Conservation (phyloP, 1,284 basidiomycete species). For the Phaffia rhodozyma region DNA sequence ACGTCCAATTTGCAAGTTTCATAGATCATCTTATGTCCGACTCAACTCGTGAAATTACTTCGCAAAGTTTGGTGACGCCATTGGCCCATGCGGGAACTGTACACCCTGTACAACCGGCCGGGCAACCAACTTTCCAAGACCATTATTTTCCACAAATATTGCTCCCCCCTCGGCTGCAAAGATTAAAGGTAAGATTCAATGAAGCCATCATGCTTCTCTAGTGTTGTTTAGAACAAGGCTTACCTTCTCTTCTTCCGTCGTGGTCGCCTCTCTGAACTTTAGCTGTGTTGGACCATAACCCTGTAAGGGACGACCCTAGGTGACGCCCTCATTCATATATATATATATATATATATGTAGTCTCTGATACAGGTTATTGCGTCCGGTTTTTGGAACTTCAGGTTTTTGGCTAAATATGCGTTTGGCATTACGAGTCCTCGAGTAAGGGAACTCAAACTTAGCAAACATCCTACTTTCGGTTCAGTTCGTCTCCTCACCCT, state of each 20-base stretch:
- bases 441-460: neutral
- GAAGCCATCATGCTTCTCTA: neutral
- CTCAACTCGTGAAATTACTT: too few relatives aligned
- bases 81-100: too few relatives aligned
- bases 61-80: too few relatives aligned
- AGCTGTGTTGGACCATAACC: neutral
- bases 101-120: too few relatives aligned
- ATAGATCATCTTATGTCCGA: too few relatives aligned
- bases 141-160: neutral
- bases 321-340: neutral
- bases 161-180: neutral
- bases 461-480: neutral
- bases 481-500: neutral
- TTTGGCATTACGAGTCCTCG: constrained; percentile 1
- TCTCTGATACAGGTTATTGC: too few relatives aligned
- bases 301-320: neutral
- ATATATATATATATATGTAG: neutral
- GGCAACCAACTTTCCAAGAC: too few relatives aligned
- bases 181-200: neutral
- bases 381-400: neutral
- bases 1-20: neutral
- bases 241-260: neutral
- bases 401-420: neutral
- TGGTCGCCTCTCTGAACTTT: neutral
- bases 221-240: too few relatives aligned